These are phyloP conservation scores for Ophiostoma pallidulum DNA, from an alignment of 2,329 filamentous ascomycete genomes.

Conservation along the genomic window DNA sequence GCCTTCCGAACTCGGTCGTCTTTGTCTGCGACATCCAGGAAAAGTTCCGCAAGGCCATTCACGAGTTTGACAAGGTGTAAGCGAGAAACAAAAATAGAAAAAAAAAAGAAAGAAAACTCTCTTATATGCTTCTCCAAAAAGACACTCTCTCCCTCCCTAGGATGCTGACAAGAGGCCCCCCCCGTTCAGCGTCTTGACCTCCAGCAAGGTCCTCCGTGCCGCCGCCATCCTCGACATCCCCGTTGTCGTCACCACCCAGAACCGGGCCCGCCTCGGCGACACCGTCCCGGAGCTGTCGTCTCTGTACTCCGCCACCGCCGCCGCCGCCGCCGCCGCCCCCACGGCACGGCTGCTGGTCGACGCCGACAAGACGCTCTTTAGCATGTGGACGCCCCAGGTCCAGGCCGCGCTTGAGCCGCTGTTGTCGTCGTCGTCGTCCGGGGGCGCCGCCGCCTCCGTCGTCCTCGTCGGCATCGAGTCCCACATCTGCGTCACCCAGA, in stretches of 20 bases:
- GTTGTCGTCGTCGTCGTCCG: background rate
- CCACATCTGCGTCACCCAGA: constrained; percentile 93
- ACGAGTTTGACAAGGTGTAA: constrained; percentile 76
- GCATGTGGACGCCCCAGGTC: constrained; percentile 71
- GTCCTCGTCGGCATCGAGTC: constrained; percentile 85
- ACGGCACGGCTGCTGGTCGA: constrained; percentile 26
- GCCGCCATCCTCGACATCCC: constrained; percentile 61
- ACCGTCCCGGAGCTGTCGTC: constrained; percentile 63
- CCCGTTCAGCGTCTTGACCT: constrained; percentile 48
- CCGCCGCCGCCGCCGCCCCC: constrained; percentile 12
- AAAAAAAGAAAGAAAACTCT: too few relatives aligned
- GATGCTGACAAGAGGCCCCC: background rate
- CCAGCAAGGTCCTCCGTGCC: constrained; percentile 59
- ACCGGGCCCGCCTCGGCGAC: constrained; percentile 64
- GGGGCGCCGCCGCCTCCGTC: constrained; percentile 30
- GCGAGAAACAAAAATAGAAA: too few relatives aligned
- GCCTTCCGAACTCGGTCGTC: constrained; percentile 30
- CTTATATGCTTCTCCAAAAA: too few relatives aligned
- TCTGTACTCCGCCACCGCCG: constrained; percentile 40
- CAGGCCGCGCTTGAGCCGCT: constrained; percentile 29
- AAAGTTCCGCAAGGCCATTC: constrained; percentile 75
- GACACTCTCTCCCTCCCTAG: constrained; percentile 3
- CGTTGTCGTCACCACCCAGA: constrained; percentile 80
- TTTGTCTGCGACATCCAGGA: constrained; percentile 89
- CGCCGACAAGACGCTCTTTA: constrained; percentile 82